phyloP scores from a whole-genome alignment of 208 protist species.

The Giardia muris region DNA sequence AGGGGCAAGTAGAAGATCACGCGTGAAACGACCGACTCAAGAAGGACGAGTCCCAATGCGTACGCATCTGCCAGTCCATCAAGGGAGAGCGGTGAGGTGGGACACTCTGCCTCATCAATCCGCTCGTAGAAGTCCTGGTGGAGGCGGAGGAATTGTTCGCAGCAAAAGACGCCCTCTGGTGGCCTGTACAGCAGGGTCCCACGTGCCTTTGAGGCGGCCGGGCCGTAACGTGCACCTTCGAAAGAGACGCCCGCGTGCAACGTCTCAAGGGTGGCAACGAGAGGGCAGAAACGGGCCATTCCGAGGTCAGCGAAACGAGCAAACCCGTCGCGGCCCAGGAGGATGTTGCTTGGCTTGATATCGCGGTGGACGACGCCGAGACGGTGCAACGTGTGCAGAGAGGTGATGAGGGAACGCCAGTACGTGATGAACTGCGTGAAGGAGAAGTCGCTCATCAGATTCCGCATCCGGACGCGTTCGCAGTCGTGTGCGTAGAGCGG shows the following conservation, averaged over 20 bases:
- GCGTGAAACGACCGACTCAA: background rate
- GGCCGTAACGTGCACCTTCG: background rate
- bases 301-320: conserved; percentile 77
- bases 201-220: background rate
- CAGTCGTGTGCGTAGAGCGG: background rate
- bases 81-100: background rate
- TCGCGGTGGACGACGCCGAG: conserved; percentile 38
- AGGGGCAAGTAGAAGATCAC: background rate
- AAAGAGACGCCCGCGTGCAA: background rate
- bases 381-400: conserved; percentile 27
- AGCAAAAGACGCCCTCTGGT: background rate
- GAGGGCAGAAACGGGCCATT: conserved; percentile 66
- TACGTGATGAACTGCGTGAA: background rate
- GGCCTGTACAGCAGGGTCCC: background rate
- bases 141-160: background rate
- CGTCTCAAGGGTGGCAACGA: conserved; percentile 52
- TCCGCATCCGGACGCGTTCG: background rate
- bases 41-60: background rate
- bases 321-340: conserved; percentile 60
- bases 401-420: background rate
- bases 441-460: background rate
- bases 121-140: background rate
- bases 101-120: background rate
- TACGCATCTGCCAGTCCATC: background rate
- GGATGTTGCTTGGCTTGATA: conserved; percentile 42